Evolutionary conservation across 192 early-diverging fungal species (phyloP).

Genomic region (Irineochytrium annulatum): DNA sequence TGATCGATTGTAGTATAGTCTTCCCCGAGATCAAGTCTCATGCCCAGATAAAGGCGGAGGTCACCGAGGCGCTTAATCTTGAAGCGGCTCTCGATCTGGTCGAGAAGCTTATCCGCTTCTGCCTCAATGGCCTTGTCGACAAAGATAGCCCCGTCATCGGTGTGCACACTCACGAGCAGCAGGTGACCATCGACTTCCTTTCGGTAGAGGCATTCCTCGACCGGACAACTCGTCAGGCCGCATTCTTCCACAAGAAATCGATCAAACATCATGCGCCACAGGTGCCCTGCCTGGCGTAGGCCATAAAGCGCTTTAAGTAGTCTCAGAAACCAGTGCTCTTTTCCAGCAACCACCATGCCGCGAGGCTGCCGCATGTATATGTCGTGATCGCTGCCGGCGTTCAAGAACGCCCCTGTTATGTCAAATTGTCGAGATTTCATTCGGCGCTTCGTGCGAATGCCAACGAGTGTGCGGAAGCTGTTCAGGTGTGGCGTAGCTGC

Average conservation of each 20-base stretch:
- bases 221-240: too few species aligned
- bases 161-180: not conserved
- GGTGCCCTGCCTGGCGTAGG: constrained; percentile 12
- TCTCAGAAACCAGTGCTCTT: not conserved
- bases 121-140: not conserved
- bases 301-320: constrained; percentile 22
- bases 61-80: not conserved
- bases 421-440: constrained; percentile 31
- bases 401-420: constrained; percentile 30
- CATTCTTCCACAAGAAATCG: not conserved
- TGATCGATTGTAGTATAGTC: not conserved
- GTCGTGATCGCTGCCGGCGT: constrained; percentile 18
- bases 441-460: constrained; percentile 5
- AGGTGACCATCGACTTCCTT: too few species aligned
- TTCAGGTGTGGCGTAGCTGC: constrained; percentile 31
- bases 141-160: constrained; percentile 1
- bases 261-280: constrained; percentile 7
- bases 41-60: not conserved
- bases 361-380: constrained; percentile 31
- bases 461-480: constrained; percentile 15
- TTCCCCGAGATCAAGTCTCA: not conserved
- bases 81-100: not conserved
- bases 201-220: too few species aligned
- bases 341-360: constrained; percentile 7
- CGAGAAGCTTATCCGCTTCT: not conserved